Evolutionary conservation across 768 basidiomycete genomes (phyloP), one percentile per base, ranked within the genome.

Genomic region (Pleurotus djamor): DNA sequence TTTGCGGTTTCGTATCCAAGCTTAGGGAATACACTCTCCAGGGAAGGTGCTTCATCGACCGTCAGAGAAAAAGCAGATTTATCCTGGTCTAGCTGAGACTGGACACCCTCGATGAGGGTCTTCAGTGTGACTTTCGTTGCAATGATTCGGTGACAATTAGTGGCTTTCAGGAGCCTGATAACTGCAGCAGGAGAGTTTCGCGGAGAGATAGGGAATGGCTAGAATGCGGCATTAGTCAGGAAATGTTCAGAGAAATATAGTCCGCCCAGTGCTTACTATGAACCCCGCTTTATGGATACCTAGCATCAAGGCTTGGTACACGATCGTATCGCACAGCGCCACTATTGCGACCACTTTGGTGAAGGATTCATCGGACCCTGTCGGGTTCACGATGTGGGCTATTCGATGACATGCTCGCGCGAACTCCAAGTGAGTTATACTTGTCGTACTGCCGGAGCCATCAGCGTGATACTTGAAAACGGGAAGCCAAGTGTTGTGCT

Each of bases 141-240:
- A 1, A 80, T 61, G 33, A 80, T 45, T 56, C 74, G 71, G 58
- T 70, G 74, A 47, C 75, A 80, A 16, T 69, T 68, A 1, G 75
- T 71, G 56, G 76, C 69, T 47, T 65, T 68, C 51, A 83, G 64
- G 32, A 79, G 64, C 34, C 73, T 65, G 44, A 72, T 61, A 41
- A 76, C 66, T 0, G 71, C 77, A 3, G 67, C 68, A 1, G 76
- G 64, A 0, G 76, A 72, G 52, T 75, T 74, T 8, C 76, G 70
- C 28, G 74, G 74, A 9, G 75, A 77, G 35, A 79, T 78, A 0
- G 72, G 71, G 59, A 74, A 76, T 13, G 77, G 76, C 79, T 79
- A 55, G 8, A 59, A 10, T 21, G 37, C 43, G n/a, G n/a, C n/a
- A 9, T 41, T 9, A 41, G n/a, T 37, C 36, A n/a, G 38, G 17